phyloP scores from a whole-genome alignment of 1,139 yeast species.

The Starmera stellimalicola region DNA sequence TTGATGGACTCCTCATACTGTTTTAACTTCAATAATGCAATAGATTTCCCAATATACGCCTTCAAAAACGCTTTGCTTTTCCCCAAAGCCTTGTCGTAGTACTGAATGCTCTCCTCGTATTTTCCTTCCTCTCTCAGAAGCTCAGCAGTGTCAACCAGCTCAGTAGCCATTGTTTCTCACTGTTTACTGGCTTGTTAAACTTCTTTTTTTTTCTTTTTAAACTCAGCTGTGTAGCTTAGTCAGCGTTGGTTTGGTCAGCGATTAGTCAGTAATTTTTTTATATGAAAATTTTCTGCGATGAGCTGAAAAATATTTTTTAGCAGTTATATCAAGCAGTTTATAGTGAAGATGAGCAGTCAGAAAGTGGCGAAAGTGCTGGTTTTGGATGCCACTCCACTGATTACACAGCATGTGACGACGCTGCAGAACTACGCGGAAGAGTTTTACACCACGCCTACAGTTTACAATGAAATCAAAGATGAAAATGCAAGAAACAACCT shows the following conservation, averaged over 20 bases:
- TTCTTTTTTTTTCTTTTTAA: too few relatives aligned
- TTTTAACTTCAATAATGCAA: slow-evolving; percentile 44
- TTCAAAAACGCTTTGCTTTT: slow-evolving; percentile 37
- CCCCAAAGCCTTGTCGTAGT: slow-evolving; percentile 24
- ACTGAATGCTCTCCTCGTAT: slow-evolving; percentile 27
- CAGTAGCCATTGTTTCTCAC: too few relatives aligned
- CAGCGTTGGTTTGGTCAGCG: too few relatives aligned
- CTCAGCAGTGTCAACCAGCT: background rate
- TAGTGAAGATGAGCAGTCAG: background rate
- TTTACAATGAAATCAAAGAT: slow-evolving; percentile 77
- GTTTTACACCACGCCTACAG: slow-evolving; percentile 89
- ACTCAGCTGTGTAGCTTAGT: too few relatives aligned
- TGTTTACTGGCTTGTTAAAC: too few relatives aligned
- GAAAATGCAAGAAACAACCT: slow-evolving; percentile 75
- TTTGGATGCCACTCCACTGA: slow-evolving; percentile 90
- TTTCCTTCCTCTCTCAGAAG: slow-evolving; percentile 24
- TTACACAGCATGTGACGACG: slow-evolving; percentile 74
- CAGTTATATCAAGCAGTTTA: too few relatives aligned
- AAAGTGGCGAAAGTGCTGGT: slow-evolving; percentile 44
- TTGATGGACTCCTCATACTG: slow-evolving; percentile 39
- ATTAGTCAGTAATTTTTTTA: too few relatives aligned
- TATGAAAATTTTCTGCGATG: too few relatives aligned
- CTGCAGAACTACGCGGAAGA: slow-evolving; percentile 58
- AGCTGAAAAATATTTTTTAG: background rate
- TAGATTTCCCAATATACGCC: slow-evolving; percentile 47